Base-by-base conservation (phyloP, 805 yeast species). In the Zygoascus biomembranicola region DNA sequence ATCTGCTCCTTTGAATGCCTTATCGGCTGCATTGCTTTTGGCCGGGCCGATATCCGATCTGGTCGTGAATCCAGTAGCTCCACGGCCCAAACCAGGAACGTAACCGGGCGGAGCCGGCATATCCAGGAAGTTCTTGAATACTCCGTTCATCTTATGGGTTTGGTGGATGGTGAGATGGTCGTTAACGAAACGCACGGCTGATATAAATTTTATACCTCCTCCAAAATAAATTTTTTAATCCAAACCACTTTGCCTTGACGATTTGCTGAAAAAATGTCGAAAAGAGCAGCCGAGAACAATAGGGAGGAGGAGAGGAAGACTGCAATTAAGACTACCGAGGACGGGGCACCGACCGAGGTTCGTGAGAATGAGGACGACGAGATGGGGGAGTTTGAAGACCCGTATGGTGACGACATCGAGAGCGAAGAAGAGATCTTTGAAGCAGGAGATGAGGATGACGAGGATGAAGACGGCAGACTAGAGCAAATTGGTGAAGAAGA, bases 21-120 rank as follows among this genome's bases (percentile, higher is more conserved):
- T 70, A 23, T 68, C 75, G 4, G 68, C 69, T n/a, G 66, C 71
- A 52, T 68, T 55, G 56, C 74, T 58, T 54, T 71, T 55, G 1
- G 77, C 75, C 16, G 75, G 71, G 0, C 88, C 88, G 14, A 85
- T 66, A 57, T 85, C 95, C 1, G 94, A 88, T 55, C 89, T 78
- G 0, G 96, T 89, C 0, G 90, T 82, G 68, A 94, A 90, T 5
- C 97, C 98, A 1, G 87, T 79, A 1, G 97, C 98, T 28, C 99
- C 99, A 64, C 99, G 75, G 0, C 97, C 98, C 8, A 90, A 69
- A 26, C 99, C 99, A 2, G 98, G 85, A 43, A 90, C 78, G 65
- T 92, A 92, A 5, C 95, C 95, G 1, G 85, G 79, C 0, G 99
- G 99, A 0, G 98, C 85, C 56, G 82, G 81, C 70, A 86, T 88